A percentile compares a stretch with the other conserved stretches of the same genome.
Evolutionary conservation across 2,329 filamentous ascomycete species (phyloP).

Genomic region (Fusarium papillatum): DNA sequence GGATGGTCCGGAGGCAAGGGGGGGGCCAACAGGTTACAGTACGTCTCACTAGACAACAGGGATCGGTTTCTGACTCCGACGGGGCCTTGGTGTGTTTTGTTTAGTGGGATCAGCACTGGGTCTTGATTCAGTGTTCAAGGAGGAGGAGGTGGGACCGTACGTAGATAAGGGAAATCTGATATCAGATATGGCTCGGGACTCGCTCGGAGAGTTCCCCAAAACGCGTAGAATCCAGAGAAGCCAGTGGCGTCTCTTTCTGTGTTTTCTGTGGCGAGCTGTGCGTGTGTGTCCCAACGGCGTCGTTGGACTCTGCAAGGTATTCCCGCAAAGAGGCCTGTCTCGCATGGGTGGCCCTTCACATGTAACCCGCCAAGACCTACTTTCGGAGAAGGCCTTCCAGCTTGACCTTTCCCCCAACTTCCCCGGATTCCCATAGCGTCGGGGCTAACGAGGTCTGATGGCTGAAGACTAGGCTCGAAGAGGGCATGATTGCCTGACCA

Average conservation of each 20-base stretch:
- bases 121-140: neutral
- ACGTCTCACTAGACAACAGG: neutral
- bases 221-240: neutral
- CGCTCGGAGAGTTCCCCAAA: neutral
- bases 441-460: neutral
- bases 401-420: neutral
- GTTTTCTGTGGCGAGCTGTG: constrained; percentile 5
- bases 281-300: neutral
- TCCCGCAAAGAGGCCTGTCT: neutral
- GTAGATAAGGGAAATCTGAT: neutral
- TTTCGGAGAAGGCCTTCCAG: neutral
- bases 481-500: neutral
- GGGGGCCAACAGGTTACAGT: neutral
- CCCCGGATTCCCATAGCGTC: constrained; percentile 5
- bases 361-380: neutral
- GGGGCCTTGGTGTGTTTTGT: neutral
- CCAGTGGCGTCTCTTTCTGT: neutral
- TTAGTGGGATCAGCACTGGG: neutral
- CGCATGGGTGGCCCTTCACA: neutral
- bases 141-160: neutral
- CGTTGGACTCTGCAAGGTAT: neutral
- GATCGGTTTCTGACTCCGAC: neutral
- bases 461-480: neutral
- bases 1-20: constrained; percentile 16
- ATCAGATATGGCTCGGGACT: neutral